Conservation (phyloP, 495 filamentous ascomycete species). For the Cenococcum geophilum region DNA sequence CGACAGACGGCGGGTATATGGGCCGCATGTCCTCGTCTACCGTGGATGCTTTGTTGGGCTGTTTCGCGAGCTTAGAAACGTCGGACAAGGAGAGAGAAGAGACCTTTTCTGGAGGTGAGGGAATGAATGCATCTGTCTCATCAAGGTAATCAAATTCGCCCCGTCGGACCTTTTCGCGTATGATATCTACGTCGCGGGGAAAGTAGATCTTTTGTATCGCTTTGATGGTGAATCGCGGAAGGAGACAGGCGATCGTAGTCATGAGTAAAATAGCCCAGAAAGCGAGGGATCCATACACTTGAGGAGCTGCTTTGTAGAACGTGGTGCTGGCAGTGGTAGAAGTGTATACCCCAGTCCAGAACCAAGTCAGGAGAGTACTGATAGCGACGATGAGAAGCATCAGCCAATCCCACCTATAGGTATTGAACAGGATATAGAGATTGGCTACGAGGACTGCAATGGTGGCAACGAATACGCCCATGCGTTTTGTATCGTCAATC, state of each 20-base stretch:
- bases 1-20: conserved; percentile 84
- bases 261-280: conserved; percentile 83
- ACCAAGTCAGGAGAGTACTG: conserved; percentile 82
- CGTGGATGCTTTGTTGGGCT: conserved; percentile 45
- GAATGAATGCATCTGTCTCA: conserved; percentile 43
- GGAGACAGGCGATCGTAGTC: conserved; percentile 68
- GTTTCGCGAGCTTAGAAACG: conserved; percentile 44
- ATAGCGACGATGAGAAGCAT: conserved; percentile 71
- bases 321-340: conserved; percentile 55
- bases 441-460: conserved; percentile 79
- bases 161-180: conserved; percentile 80
- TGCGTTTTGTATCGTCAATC: conserved; percentile 67
- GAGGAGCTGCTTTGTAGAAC: conserved; percentile 71
- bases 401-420: conserved; percentile 96
- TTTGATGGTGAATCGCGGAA: conserved; percentile 82
- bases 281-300: conserved; percentile 71
- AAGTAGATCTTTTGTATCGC: conserved; percentile 85
- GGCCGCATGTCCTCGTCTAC: conserved; percentile 77
- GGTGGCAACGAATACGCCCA: conserved; percentile 78
- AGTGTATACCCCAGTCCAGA: conserved; percentile 95
- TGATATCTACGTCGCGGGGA: conserved; percentile 89
- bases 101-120: conserved; percentile 37
- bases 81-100: conserved; percentile 56
- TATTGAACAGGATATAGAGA: conserved; percentile 89
- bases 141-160: conserved; percentile 74